A percentile compares a stretch with the other conserved stretches of the same genome.
These are phyloP conservation scores for Pyrenochaeta sp. DNA, from an alignment of 2,329 filamentous ascomycete species.

Conservation along the genomic window DNA sequence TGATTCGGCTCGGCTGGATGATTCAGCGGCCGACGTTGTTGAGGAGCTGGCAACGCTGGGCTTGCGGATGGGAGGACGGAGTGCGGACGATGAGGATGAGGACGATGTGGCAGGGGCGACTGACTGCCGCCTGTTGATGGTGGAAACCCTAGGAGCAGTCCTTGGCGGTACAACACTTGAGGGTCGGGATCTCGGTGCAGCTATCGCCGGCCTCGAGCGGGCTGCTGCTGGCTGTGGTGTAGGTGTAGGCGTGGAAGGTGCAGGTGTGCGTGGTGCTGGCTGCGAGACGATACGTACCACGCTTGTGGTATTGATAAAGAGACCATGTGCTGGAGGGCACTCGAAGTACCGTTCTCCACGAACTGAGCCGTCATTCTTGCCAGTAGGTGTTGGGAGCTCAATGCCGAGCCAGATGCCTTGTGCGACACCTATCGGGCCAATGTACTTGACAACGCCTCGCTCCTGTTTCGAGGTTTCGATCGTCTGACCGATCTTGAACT, in stretches of 20 bases:
- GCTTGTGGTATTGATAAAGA: conserved; percentile 83
- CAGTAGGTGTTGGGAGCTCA: conserved; percentile 80
- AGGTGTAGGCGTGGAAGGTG: conserved; percentile 13
- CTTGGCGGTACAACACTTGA: conserved; percentile 32
- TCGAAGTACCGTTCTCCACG: conserved; percentile 89
- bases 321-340: conserved; percentile 74
- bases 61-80: conserved; percentile 26
- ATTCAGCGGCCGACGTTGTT: conserved; percentile 14
- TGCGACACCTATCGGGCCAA: conserved; percentile 83
- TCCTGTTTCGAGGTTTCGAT: conserved; percentile 83
- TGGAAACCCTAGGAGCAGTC: conserved; percentile 19
- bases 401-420: conserved; percentile 88
- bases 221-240: conserved; percentile 10
- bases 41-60: conserved; percentile 28
- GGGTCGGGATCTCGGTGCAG: conserved; percentile 29
- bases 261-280: conserved; percentile 49
- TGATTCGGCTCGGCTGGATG: not conserved
- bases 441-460: conserved; percentile 78
- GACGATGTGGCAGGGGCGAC: conserved; percentile 23
- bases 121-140: conserved; percentile 31
- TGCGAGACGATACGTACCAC: conserved; percentile 63
- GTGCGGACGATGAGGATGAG: not conserved
- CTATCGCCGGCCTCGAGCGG: conserved; percentile 6
- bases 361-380: conserved; percentile 95
- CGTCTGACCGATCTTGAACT: conserved; percentile 67